Base-by-base conservation (phyloP, 2,329 filamentous ascomycete species). In the Saccharata proteae region DNA sequence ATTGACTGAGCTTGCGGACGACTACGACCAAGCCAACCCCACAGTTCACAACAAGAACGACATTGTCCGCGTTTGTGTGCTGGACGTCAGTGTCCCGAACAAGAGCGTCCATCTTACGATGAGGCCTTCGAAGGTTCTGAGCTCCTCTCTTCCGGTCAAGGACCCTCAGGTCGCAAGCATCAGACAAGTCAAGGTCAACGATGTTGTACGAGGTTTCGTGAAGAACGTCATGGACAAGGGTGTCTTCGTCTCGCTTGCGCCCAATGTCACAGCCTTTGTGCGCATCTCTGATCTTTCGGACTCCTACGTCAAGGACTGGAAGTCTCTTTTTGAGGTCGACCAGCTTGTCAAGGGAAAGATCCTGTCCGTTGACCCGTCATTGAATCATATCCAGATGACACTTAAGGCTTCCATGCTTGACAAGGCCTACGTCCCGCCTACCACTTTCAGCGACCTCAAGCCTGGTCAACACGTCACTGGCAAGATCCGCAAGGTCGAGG, bases 301-400 rank as follows among this genome's bases (percentile, higher is more conserved):
- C 52, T 71, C 74, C 6, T 98, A 77, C 53, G 61, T 98, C 46
- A 96, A 96, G 57, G 83, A 96, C 38, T 98, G 90, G 90, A 92
- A 93, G 60, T 74, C 81, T 20, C 66, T 77, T 26, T 94, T 88
- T 59, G 77, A 90, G 46, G 62, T 88, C 28, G 84, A 93, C 46
- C 85, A 96, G 56, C 67, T 98, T 5, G 84, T 98, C 32, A 84
- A 80, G 55, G 90, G 85, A 30, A 83, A 88, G 41, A 67, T 98
- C 37, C 72, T 80, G 27, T 64, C 74, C 3, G 71, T 86, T 16
- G 80, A 94, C 44, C 47, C 65, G 5, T 65, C 67, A 21, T 64
- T 74, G 16, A 74, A 76, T 35, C 82, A 85, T 44, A 61, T 93
- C 16, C 83, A 92, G 51, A 67, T 98, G 64, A 92, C 75, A 47